Base-by-base conservation (phyloP, 805 yeast species). In the Teunomyces tritomae region DNA sequence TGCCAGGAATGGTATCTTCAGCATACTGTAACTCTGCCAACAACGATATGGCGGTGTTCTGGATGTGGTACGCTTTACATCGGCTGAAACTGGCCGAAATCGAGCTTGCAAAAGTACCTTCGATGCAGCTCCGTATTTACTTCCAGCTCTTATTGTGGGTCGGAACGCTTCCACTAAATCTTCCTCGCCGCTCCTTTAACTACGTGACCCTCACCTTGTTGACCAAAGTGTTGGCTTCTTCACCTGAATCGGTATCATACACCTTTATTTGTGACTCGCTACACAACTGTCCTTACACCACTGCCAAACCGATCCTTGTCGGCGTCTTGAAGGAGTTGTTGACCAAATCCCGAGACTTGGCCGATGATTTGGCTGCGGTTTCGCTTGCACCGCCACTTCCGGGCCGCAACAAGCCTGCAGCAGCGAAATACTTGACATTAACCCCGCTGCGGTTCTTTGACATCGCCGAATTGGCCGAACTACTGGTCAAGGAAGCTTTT, bases 311-410 rank as follows among this genome's bases (percentile, higher is more conserved):
- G 20, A 82, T 82, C 3, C 66, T 82, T 32, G 76, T 89, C 13
- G 80, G 84, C 3, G 81, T 89, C 20, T 74, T 89, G 58, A 89
- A 85, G 61, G 89, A 84, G 55, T 71, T 89, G 52, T 63, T 83
- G 53, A 56, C 76, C 4, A 75, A 78, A 51, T 57, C 58, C 13
- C 57, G 52, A 53, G 27, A 34, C 34, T 32, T 16, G 27, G 7
- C 34, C 9, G 17, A 14, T 8, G 28, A 17, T 11, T n/a, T 27
- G 6, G 11, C 30, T 4, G 32, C 30, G 3, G 45, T 32, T 8
- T 32, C 34, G 17, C 34, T 32, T 9, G 34, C 57, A 2, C 63
- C 63, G 1, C 55, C 63, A 7, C 48, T 59, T 14, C 64, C 64
- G 7, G 26, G 43, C 11, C 49, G 64, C 8, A 45, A 47, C 2